Conservation (phyloP, 306 rosid species). For the Rosa persica region DNA sequence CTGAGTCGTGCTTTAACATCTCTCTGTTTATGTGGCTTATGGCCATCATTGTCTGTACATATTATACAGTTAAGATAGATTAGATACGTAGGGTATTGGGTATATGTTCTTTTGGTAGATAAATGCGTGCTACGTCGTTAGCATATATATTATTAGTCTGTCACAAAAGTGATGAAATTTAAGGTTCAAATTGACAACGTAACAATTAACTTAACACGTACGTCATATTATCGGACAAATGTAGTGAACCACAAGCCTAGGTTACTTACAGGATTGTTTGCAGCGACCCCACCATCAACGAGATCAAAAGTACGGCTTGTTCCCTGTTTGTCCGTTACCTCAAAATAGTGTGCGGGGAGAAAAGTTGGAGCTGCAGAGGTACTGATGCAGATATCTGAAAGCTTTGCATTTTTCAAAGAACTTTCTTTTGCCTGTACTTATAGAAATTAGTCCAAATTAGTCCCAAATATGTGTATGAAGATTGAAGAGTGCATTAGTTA, state of each 20-base stretch:
- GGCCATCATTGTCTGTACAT: conserved; percentile 38
- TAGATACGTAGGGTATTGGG: neutral
- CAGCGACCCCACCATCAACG: conserved; percentile 46
- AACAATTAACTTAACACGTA: neutral
- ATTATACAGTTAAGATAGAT: neutral
- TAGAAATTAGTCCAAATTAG: neutral
- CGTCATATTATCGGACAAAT: neutral
- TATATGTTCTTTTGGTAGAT: too few relatives aligned
- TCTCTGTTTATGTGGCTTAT: conserved; percentile 30
- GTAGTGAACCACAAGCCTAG: neutral
- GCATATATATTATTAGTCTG: too few relatives aligned
- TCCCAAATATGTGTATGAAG: neutral
- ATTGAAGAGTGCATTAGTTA: neutral
- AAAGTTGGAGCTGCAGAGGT: conserved; percentile 54
- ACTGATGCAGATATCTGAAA: conserved; percentile 37
- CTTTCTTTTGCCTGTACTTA: conserved; percentile 28
- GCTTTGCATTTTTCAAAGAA: conserved; percentile 32
- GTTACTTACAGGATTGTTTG: conserved; percentile 46
- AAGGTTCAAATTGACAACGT: neutral
- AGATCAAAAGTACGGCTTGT: conserved; percentile 30
- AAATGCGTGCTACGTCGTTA: too few relatives aligned
- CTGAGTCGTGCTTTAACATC: conserved; percentile 11
- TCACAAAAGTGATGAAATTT: neutral
- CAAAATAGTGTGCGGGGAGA: conserved; percentile 42
- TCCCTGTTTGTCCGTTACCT: conserved; percentile 27